These are phyloP conservation scores for Isatis lusitanica DNA, from an alignment of 441 rosid genomes.

Conservation along the genomic window DNA sequence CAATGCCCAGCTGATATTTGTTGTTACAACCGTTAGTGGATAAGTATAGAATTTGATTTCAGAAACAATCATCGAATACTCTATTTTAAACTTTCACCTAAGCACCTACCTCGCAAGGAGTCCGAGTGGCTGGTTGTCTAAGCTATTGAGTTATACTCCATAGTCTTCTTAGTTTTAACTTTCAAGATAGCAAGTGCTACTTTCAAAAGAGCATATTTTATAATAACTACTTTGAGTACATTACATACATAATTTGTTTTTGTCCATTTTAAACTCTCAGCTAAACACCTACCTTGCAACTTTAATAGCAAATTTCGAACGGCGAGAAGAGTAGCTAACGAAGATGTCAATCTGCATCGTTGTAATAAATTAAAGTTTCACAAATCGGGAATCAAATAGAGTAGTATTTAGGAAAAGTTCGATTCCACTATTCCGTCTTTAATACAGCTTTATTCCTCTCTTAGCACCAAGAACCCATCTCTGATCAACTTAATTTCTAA, in stretches of 20 bases:
- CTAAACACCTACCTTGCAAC: neutral
- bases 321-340: neutral
- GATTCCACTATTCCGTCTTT: slow-evolving; percentile 8
- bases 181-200: neutral
- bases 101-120: neutral
- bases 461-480: slow-evolving; percentile 1
- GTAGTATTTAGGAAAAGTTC: slow-evolving; percentile 11
- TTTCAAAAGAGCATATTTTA: neutral
- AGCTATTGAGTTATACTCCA: neutral
- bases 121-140: too few species aligned
- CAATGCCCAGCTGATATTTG: too few species aligned
- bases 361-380: neutral
- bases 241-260: neutral
- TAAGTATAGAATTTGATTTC: too few species aligned
- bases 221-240: neutral
- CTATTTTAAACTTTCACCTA: neutral
- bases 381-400: neutral
- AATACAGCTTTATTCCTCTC: slow-evolving; percentile 26
- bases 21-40: neutral
- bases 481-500: neutral
- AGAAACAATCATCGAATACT: neutral
- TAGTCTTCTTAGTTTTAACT: neutral
- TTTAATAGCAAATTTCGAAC: neutral
- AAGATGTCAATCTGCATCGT: neutral
- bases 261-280: neutral